A percentile compares a stretch with the other conserved stretches of the same genome.
phyloP scores from a whole-genome alignment of 2,329 filamentous ascomycete species.

The Mollisia scopiformis region DNA sequence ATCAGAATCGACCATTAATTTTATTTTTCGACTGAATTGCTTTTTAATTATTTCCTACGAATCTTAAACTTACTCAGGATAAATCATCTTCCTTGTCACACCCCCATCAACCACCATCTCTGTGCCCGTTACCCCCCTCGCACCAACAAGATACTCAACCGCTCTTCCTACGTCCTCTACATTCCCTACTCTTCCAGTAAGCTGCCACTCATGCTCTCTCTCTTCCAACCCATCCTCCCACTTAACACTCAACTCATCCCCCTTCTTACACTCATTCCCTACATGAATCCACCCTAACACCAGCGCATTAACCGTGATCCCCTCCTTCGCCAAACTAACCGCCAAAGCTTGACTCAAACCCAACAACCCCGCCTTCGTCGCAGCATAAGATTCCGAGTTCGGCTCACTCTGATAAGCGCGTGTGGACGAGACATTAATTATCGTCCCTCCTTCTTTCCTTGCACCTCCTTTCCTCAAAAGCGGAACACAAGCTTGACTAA shows the following conservation, averaged over 20 bases:
- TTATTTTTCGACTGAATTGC: neutral
- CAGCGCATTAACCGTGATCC: neutral
- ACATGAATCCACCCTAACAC: constrained; percentile 1
- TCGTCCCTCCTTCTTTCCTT: neutral
- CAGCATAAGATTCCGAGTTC: neutral
- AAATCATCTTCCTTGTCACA: constrained; percentile 3
- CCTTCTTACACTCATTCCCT: constrained; percentile 1
- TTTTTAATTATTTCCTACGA: neutral
- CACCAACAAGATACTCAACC: constrained; percentile 1
- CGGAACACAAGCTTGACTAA: neutral
- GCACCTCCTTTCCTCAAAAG: neutral
- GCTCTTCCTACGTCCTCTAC: neutral
- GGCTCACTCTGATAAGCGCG: neutral
- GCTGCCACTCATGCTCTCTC: neutral
- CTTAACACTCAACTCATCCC: neutral
- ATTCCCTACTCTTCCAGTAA: neutral
- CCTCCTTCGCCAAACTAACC: neutral
- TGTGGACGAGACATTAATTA: neutral
- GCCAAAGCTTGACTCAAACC: neutral
- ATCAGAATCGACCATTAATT: neutral
- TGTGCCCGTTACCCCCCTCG: neutral
- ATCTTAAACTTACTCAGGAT: neutral
- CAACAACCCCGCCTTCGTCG: neutral
- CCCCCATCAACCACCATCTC: constrained; percentile 2
- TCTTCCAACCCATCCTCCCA: constrained; percentile 3